Percentiles rank a stretch among this genome's conserved stretches.
These are phyloP conservation scores for Cornus controversa DNA, from an alignment of 148 eudicot species.

Conservation along the genomic window DNA sequence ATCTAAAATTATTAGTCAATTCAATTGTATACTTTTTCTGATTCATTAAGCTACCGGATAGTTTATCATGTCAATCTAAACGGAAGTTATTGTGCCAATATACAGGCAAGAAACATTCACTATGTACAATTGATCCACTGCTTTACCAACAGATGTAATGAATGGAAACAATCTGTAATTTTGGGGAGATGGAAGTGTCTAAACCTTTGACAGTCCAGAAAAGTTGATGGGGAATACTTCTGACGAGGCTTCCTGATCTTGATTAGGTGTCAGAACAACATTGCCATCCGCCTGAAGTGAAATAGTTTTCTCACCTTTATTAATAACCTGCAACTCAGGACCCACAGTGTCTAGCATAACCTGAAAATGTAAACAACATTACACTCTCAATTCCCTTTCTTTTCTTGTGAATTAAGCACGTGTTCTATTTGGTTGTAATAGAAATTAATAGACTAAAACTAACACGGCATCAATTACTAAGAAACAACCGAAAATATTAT, in stretches of 20 bases:
- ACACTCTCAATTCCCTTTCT: not conserved
- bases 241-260: conserved; percentile 54
- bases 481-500: no score
- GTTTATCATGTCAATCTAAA: not conserved
- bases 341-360: conserved; percentile 79
- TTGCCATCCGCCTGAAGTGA: conserved; percentile 52
- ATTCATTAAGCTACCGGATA: not conserved
- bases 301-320: conserved; percentile 49
- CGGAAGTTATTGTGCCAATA: not conserved
- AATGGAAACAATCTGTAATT: not conserved
- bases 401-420: not conserved
- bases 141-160: not conserved
- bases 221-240: conserved; percentile 67
- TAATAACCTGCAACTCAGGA: conserved; percentile 65
- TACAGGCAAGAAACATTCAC: not conserved
- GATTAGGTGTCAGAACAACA: conserved; percentile 54
- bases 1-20: not conserved
- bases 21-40: not conserved
- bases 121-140: not conserved
- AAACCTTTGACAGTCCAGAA: conserved; percentile 57
- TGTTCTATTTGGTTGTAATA: not conserved
- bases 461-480: no score
- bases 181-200: not conserved
- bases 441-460: no score
- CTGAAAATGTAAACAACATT: conserved; percentile 28